Evolutionary conservation across 306 rosid species (phyloP).

Genomic region (Fragaria nilgerrensis): DNA sequence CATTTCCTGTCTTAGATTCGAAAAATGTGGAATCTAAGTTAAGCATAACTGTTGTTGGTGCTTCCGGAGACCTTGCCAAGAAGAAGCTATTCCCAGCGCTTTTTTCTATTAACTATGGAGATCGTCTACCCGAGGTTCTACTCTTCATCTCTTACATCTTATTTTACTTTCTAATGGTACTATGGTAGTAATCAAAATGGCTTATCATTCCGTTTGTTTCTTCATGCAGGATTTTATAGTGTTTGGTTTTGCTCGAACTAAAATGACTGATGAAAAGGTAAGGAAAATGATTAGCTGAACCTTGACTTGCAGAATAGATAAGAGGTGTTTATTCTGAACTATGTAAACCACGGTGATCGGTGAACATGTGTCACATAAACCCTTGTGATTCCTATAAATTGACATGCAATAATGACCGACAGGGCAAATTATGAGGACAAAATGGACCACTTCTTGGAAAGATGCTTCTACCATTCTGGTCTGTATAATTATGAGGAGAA

Average conservation of each 20-base stretch:
- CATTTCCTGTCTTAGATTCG: slow-evolving; percentile 24
- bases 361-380: not conserved
- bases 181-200: not conserved
- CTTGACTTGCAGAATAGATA: slow-evolving; percentile 85
- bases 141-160: slow-evolving; percentile 7
- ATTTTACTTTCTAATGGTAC: not conserved
- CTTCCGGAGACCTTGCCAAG: slow-evolving; percentile 97
- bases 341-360: not conserved
- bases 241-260: slow-evolving; percentile 81
- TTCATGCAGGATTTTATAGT: slow-evolving; percentile 69
- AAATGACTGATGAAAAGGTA: slow-evolving; percentile 73
- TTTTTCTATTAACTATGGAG: slow-evolving; percentile 87
- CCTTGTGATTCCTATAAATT: slow-evolving; percentile 15
- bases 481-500: slow-evolving; percentile 70
- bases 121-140: slow-evolving; percentile 73
- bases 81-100: slow-evolving; percentile 97
- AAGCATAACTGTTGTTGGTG: slow-evolving; percentile 89
- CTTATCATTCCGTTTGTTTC: slow-evolving; percentile 15
- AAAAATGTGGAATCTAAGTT: slow-evolving; percentile 51
- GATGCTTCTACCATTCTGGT: slow-evolving; percentile 94
- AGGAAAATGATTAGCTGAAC: slow-evolving; percentile 78
- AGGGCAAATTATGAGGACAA: slow-evolving; percentile 90
- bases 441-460: slow-evolving; percentile 74
- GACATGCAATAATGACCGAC: slow-evolving; percentile 26
- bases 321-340: slow-evolving; percentile 46